Base-by-base conservation (phyloP, 805 yeast genomes). In the Spathaspora boniae region DNA sequence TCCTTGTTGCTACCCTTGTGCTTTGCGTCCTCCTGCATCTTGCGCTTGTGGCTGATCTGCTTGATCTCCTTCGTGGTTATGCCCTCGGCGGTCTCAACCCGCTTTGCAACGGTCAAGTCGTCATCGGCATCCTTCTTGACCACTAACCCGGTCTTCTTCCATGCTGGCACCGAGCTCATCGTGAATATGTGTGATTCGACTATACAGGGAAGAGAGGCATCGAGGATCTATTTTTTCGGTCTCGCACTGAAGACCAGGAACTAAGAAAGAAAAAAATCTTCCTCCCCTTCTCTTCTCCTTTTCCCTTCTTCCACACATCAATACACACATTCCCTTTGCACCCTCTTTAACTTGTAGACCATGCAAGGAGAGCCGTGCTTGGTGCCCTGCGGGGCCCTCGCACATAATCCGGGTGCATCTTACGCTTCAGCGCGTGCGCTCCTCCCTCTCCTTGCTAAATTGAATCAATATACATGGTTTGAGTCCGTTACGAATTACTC, bases 131-230 rank as follows among this genome's bases (percentile, higher is more conserved):
- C 65, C 29, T 70, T 64, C 45, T 78, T 71, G 36, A 82, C 78
- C 48, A 77, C 66, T 27, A 86, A 70, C 19, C 95, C 95, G 6
- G 81, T 67, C 48, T 78, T 70, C 55, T 85, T 85, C 95, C 95
- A 85, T 1, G 94, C 94, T 25, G 95, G 94, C 25, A 52, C 41
- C n/a, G 38, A 37, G 15, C 34, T 33, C 37, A 38, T 41, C 7
- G 5, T 11, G 15, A 15, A 18, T 14, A 9, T 36, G 16, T 4
- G 25, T 15, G 31, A 12, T 37, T n/a, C n/a, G n/a, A n/a, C n/a
- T n/a, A n/a, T n/a, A n/a, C n/a, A n/a, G n/a, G n/a, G n/a, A n/a
- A n/a, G n/a, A n/a, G n/a, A n/a, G n/a, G n/a, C n/a, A n/a, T n/a
- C n/a, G n/a, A n/a, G n/a, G n/a, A n/a, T n/a, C n/a, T n/a, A n/a